Conservation (phyloP, 169 alveolate species). For the Cystoisospora suis region DNA sequence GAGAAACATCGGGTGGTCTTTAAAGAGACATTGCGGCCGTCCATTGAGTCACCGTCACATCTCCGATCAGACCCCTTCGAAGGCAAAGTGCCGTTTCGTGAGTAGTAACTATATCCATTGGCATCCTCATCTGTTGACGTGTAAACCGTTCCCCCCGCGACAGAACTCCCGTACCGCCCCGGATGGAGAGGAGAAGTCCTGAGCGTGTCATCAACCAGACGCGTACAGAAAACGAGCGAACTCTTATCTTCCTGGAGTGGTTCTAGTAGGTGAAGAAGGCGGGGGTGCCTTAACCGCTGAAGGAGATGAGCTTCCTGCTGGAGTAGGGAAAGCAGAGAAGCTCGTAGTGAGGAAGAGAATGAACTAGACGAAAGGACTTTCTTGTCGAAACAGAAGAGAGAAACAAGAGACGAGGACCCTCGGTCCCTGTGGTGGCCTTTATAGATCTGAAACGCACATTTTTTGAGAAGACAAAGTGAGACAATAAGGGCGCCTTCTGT, state of each 20-base stretch:
- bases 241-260: conserved; percentile 59
- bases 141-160: no score
- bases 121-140: no score
- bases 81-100: no score
- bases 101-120: no score
- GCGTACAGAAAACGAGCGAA: conserved; percentile 47
- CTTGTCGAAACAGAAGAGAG: conserved; percentile 34
- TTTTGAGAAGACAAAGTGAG: no score
- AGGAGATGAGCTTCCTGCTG: conserved; percentile 56
- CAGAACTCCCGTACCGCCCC: no score
- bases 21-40: no score
- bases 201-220: conserved; percentile 19
- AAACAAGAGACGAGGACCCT: not conserved
- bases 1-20: not conserved
- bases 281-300: conserved; percentile 63
- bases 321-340: conserved; percentile 33
- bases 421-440: conserved; percentile 4
- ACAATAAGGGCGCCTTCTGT: no score
- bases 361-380: not conserved
- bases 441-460: conserved; percentile 20
- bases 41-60: no score
- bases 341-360: not conserved
- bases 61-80: no score
- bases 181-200: no score
- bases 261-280: conserved; percentile 46